phyloP scores from a whole-genome alignment of 345 rosid genomes.

The Tarenaya hassleriana region DNA sequence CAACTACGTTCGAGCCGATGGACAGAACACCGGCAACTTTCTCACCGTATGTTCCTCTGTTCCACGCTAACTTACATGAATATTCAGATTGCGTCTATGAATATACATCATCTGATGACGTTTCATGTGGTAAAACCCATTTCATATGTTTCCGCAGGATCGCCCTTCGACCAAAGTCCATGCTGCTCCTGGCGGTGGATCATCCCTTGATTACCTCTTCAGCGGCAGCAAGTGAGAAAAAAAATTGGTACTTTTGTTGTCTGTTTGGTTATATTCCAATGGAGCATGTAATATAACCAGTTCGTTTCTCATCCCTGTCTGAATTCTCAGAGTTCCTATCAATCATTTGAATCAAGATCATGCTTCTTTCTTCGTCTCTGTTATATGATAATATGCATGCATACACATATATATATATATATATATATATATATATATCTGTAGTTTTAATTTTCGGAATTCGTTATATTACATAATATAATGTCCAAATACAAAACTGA shows the following conservation, averaged over 20 bases:
- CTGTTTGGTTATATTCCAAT: slow-evolving; percentile 21
- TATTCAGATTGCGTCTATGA: too few species aligned
- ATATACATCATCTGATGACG: background rate
- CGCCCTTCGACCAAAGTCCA: slow-evolving; percentile 45
- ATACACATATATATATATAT: too few species aligned
- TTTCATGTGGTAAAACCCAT: background rate
- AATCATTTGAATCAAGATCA: too few species aligned
- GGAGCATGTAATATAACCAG: slow-evolving; percentile 25
- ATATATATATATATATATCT: too few species aligned
- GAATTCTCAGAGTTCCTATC: slow-evolving; percentile 13
- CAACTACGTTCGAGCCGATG: slow-evolving; percentile 63
- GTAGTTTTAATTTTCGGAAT: too few species aligned
- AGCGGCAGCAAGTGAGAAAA: slow-evolving; percentile 27
- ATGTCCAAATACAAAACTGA: too few species aligned
- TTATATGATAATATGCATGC: too few species aligned
- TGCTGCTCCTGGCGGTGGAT: slow-evolving; percentile 43
- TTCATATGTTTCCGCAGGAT: slow-evolving; percentile 25
- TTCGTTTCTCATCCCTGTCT: slow-evolving; percentile 27
- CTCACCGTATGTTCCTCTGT: slow-evolving; percentile 44
- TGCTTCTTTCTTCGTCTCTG: too few species aligned
- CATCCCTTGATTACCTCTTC: slow-evolving; percentile 41
- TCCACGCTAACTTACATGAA: too few species aligned
- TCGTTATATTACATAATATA: too few species aligned
- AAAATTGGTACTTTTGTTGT: slow-evolving; percentile 1
- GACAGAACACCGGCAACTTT: slow-evolving; percentile 77